phyloP scores from a whole-genome alignment of 2,329 filamentous ascomycete genomes.

The Chrysoporthe cubensis region DNA sequence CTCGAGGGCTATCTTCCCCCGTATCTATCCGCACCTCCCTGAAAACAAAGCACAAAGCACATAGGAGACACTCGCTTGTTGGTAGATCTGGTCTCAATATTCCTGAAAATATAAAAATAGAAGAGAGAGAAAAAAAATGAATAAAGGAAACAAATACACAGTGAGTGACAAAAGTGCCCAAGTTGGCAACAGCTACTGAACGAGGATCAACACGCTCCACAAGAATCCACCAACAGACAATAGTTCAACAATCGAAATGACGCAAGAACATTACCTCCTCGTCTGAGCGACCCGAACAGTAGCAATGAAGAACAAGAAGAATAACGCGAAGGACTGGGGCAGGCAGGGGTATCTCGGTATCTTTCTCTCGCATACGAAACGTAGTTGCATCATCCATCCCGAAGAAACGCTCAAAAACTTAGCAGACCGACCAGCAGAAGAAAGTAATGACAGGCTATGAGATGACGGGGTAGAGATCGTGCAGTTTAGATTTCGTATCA shows the following conservation, averaged over 20 bases:
- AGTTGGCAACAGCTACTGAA: background rate
- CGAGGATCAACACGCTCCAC: background rate
- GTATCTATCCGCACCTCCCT: background rate
- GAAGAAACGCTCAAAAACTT: constrained; percentile 27
- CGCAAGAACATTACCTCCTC: constrained; percentile 20
- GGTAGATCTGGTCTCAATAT: background rate
- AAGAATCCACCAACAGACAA: background rate
- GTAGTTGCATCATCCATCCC: constrained; percentile 29
- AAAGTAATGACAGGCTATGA: constrained; percentile 12
- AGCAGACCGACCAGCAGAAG: constrained; percentile 25
- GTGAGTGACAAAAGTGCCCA: background rate
- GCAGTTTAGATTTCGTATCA: background rate
- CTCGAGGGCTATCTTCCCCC: background rate
- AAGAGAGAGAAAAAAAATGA: background rate
- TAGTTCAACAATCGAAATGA: background rate
- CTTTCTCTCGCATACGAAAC: constrained; percentile 30
- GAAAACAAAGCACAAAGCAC: background rate
- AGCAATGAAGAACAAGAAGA: constrained; percentile 1
- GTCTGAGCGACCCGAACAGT: constrained; percentile 5
- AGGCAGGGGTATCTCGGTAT: constrained; percentile 30
- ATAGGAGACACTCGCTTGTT: constrained; percentile 7
- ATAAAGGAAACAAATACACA: background rate
- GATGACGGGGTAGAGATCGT: constrained; percentile 9
- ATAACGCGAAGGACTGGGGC: constrained; percentile 15
- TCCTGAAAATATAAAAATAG: background rate